Base-by-base conservation (phyloP, 805 yeast species). In the Teunomyces kruisii region DNA sequence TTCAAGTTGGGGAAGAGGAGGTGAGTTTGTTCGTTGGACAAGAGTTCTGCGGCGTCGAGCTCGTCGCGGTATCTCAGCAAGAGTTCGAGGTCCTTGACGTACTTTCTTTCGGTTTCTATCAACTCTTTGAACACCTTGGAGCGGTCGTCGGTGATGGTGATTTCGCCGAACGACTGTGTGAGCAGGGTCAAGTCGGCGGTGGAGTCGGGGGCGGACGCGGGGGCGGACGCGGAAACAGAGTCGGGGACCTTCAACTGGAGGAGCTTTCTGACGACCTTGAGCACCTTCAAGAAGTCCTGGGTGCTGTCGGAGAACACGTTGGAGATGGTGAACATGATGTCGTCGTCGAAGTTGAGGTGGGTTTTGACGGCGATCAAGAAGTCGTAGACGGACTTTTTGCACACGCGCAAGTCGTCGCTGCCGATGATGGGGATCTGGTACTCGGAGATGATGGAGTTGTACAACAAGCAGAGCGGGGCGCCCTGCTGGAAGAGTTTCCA, bases 401-500 rank as follows among this genome's bases (percentile, higher is more conserved):
- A 88, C 40, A 85, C 78, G 58, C 88, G 84, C 50, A 88, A 61
- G 61, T 92, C 97, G 58, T 86, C 92, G 28, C 92, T 81, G 14
- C 85, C 79, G 6, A 85, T 80, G 12, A 83, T 77, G 1, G 84
- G 76, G 37, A 86, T 70, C 44, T 83, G 80, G 44, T 76, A 74
- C 33, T 73, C 62, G 32, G 67, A 64, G 44, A 74, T 75, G 15
- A 89, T 75, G 10, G 81, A 72, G 65, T 94, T 92, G 72, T 86
- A 88, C 6, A 92, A 70, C 33, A 88, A 78, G 64, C 98, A 91
- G 33, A 94, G 71, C 3, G 98, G 96, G 2, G 95, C 84, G 9
- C 98, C 99, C 57, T 87, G 89, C 57, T 92, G 95, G 57, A 94
- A 83, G 28, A 94, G 70, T 53, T 88, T 84, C 81, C 96, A 87